Evolutionary conservation across 345 rosid species (phyloP).

Genomic region (Toxicodendron radicans): DNA sequence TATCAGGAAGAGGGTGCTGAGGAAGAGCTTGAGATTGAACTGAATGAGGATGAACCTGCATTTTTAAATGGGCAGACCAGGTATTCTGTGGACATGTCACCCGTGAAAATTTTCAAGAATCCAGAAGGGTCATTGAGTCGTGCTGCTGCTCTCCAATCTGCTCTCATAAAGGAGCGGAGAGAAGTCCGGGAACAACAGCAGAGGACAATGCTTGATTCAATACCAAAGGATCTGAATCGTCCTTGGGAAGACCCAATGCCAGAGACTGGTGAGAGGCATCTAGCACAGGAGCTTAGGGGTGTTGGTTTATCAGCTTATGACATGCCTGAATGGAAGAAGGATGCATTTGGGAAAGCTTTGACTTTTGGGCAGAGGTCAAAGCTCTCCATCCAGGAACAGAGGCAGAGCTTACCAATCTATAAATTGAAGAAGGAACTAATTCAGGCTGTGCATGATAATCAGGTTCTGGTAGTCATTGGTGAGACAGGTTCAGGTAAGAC

Average conservation of each 20-base stretch:
- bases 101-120: slow-evolving; percentile 88
- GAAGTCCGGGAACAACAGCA: slow-evolving; percentile 85
- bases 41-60: slow-evolving; percentile 88
- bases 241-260: slow-evolving; percentile 99
- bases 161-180: slow-evolving; percentile 81
- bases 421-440: slow-evolving; percentile 80
- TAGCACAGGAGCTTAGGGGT: slow-evolving; percentile 90
- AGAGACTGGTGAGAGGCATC: slow-evolving; percentile 87
- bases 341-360: slow-evolving; percentile 73
- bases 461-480: slow-evolving; percentile 78
- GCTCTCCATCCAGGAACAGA: slow-evolving; percentile 88
- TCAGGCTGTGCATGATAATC: slow-evolving; percentile 86
- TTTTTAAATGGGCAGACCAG: slow-evolving; percentile 81
- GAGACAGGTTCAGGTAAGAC: slow-evolving; percentile 92
- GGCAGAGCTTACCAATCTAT: slow-evolving; percentile 89
- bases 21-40: slow-evolving; percentile 91
- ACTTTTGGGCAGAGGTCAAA: slow-evolving; percentile 83
- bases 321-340: slow-evolving; percentile 97
- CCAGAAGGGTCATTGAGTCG: slow-evolving; percentile 93
- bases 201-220: slow-evolving; percentile 87
- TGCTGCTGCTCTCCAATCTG: slow-evolving; percentile 92
- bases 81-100: slow-evolving; percentile 75
- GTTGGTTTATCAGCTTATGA: slow-evolving; percentile 87
- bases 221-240: slow-evolving; percentile 96
- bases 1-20: slow-evolving; percentile 86